These are phyloP conservation scores for Aphanomyces stellatus DNA, from an alignment of 352 stramenopile genomes.

Conservation along the genomic window DNA sequence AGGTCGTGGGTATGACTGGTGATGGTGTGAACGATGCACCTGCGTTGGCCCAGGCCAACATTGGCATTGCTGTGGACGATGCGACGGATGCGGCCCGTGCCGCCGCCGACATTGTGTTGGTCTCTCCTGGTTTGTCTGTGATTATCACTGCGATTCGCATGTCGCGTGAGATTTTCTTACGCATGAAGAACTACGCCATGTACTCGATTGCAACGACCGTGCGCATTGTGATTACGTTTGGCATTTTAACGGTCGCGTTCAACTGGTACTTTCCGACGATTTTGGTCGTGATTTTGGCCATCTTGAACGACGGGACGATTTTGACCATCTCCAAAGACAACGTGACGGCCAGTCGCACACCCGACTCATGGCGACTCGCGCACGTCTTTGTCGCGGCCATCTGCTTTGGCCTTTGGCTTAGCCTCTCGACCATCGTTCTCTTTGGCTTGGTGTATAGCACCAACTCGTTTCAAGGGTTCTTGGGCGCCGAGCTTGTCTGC, in stretches of 20 bases:
- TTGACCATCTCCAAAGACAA: slow-evolving; percentile 24
- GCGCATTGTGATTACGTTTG: slow-evolving; percentile 42
- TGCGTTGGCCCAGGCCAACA: slow-evolving; percentile 81
- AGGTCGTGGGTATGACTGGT: slow-evolving; percentile 74
- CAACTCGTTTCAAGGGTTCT: slow-evolving; percentile 30
- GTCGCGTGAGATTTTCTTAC: slow-evolving; percentile 44
- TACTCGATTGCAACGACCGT: slow-evolving; percentile 47
- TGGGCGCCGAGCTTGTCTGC: slow-evolving; percentile 50
- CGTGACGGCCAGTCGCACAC: slow-evolving; percentile 9
- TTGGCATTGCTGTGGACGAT: slow-evolving; percentile 83
- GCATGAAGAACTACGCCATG: slow-evolving; percentile 57
- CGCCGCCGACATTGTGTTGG: slow-evolving; percentile 54
- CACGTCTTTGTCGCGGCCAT: slow-evolving; percentile 24
- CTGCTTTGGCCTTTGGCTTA: slow-evolving; percentile 50
- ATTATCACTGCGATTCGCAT: slow-evolving; percentile 54
- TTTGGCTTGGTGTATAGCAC: slow-evolving; percentile 54
- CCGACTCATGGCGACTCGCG: slow-evolving; percentile 6
- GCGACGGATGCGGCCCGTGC: slow-evolving; percentile 55
- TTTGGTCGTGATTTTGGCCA: slow-evolving; percentile 40
- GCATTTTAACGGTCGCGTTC: slow-evolving; percentile 36
- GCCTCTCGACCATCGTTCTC: slow-evolving; percentile 48
- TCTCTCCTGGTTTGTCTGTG: slow-evolving; percentile 32
- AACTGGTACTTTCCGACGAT: slow-evolving; percentile 42
- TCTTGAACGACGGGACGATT: slow-evolving; percentile 46
- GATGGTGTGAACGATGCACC: slow-evolving; percentile 91